Conservation (phyloP, 1,139 yeast genomes). For the Keqinozyma sinolaborantium region DNA sequence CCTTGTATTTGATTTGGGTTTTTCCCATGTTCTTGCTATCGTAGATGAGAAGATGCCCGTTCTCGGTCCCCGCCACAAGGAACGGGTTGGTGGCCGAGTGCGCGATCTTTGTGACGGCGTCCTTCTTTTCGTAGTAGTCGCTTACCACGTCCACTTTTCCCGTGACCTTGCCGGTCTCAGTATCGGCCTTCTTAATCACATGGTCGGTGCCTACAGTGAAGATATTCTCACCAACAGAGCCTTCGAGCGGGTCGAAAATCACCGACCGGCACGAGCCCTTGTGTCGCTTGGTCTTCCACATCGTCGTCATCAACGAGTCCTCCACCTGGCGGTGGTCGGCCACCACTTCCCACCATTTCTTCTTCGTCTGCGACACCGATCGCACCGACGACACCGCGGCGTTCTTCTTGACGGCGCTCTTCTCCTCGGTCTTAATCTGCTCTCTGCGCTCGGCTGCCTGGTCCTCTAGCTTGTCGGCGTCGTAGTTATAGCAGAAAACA, state of each 20-base stretch:
- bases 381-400: conserved; percentile 22
- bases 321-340: conserved; percentile 29
- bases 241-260: conserved; percentile 53
- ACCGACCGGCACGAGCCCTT: conserved; percentile 83
- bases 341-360: conserved; percentile 49
- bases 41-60: conserved; percentile 60
- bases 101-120: conserved; percentile 56
- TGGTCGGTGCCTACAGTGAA: conserved; percentile 80
- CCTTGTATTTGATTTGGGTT: conserved; percentile 34
- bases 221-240: conserved; percentile 47
- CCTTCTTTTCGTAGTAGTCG: conserved; percentile 25
- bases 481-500: conserved; percentile 54
- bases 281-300: conserved; percentile 89
- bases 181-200: conserved; percentile 68
- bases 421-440: conserved; percentile 15
- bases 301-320: conserved; percentile 30
- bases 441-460: conserved; percentile 20
- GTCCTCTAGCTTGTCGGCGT: conserved; percentile 42
- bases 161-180: conserved; percentile 74
- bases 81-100: conserved; percentile 64
- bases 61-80: conserved; percentile 75
- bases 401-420: conserved; percentile 25
- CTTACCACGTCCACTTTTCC: conserved; percentile 41
- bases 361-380: conserved; percentile 37
- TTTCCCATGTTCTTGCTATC: conserved; percentile 51